Conservation (phyloP, 129 eudicot species). For the Oenanthe sinensis region DNA sequence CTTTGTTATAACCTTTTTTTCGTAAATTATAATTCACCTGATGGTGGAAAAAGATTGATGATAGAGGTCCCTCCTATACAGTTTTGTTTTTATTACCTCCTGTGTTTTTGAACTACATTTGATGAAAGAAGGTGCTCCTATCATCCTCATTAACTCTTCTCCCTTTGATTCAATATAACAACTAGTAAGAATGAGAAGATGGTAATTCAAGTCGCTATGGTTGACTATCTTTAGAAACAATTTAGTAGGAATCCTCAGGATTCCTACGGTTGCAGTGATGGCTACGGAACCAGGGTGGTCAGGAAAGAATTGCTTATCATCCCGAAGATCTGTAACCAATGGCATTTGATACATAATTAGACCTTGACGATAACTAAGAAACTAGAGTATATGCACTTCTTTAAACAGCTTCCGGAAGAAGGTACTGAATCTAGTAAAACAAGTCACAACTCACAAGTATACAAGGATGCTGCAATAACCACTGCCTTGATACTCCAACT, state of each 20-base stretch:
- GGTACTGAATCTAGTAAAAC: neutral
- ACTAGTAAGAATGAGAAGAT: slow-evolving; percentile 13
- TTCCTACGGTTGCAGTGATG: too few relatives aligned
- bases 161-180: slow-evolving; percentile 40
- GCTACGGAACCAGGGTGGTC: slow-evolving; percentile 80
- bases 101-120: slow-evolving; percentile 97
- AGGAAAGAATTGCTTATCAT: slow-evolving; percentile 65
- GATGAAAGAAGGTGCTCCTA: slow-evolving; percentile 84
- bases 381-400: neutral
- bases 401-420: neutral
- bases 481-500: neutral
- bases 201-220: neutral
- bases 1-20: neutral
- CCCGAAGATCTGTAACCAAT: slow-evolving; percentile 62
- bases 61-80: too few relatives aligned
- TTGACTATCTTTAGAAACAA: neutral
- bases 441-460: too few relatives aligned
- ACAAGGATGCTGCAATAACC: neutral
- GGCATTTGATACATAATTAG: neutral
- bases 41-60: neutral
- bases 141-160: slow-evolving; percentile 78
- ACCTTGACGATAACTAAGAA: neutral
- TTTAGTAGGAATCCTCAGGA: neutral
- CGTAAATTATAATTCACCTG: neutral
- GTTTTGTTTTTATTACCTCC: slow-evolving; percentile 25